Base-by-base conservation (phyloP, 768 basidiomycete species). In the Naganishia friedmannii region DNA sequence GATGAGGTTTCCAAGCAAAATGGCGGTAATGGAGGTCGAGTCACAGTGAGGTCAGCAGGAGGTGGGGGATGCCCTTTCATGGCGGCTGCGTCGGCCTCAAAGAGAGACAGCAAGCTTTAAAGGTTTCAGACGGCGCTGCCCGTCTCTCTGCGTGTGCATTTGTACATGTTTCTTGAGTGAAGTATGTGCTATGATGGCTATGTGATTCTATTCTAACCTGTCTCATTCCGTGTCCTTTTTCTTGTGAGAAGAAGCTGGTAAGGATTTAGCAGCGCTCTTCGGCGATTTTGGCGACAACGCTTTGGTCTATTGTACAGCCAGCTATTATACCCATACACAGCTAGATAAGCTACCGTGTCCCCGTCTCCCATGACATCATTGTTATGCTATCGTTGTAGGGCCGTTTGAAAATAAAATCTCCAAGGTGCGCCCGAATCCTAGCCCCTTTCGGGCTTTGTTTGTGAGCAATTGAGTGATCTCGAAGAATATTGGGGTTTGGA, bases 1-100 rank as follows among this genome's bases (percentile, higher is more conserved):
- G 78, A 80, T 39, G 60, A 79, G 69, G 73, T 76, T 2, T 73
- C 72, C 19, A 63, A 63, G 60, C 42, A 63, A 34, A 45, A 63
- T 26, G 60, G 60, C 15, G 60, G 60, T 45, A 42, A 15, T 28
- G 60, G 60, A 17, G 60, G 60, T 9, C 37, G 39, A 63, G 60
- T 63, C 7, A 63, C 60, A 15, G 60, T 63, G 34, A 63, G 39
- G 42, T 63, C 60, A 28, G 37, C 60, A 1, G 60, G 60, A 46
- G 60, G n/a, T n/a, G n/a, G 60, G 3, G 60, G 60, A 13, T 63
- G 60, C 21, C 60, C 60, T 42, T 63, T 42, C 42, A 63, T 63
- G 60, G 60, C 60, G 9, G 60, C 60, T 26, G 60, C 42, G 1
- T 23, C 21, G n/a, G 37, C 39, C 8, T 34, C 60, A 13, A 63